phyloP scores from a whole-genome alignment of 1,284 basidiomycete species.

The Sparassis latifolia region DNA sequence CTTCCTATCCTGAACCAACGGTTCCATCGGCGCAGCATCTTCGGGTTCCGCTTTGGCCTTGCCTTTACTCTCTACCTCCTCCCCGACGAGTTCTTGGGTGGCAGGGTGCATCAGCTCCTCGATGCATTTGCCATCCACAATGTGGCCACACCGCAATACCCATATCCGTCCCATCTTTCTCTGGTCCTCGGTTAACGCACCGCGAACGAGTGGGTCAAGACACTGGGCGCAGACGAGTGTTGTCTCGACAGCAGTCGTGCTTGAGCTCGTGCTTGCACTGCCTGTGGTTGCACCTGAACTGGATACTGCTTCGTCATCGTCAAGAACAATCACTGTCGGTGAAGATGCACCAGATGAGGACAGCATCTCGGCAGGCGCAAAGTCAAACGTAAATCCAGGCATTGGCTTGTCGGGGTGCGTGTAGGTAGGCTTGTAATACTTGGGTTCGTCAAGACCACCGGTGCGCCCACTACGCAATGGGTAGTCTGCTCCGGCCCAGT shows the following conservation, averaged over 20 bases:
- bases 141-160: slow-evolving; percentile 67
- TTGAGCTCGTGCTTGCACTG: slow-evolving; percentile 8
- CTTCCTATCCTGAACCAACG: slow-evolving; percentile 8
- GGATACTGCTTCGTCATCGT: slow-evolving; percentile 19
- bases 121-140: slow-evolving; percentile 71
- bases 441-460: background rate
- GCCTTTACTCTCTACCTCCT: slow-evolving; percentile 4
- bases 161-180: slow-evolving; percentile 44
- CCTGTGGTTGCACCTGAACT: background rate
- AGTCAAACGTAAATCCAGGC: slow-evolving; percentile 61
- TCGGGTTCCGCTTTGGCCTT: background rate
- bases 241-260: slow-evolving; percentile 16
- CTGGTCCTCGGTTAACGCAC: slow-evolving; percentile 25
- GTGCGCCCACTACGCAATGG: background rate
- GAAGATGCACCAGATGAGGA: slow-evolving; percentile 28
- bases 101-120: slow-evolving; percentile 43
- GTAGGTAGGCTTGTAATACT: slow-evolving; percentile 45
- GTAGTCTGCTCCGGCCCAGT: background rate
- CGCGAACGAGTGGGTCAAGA: slow-evolving; percentile 44
- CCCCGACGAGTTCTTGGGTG: background rate
- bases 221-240: slow-evolving; percentile 60
- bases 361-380: slow-evolving; percentile 31
- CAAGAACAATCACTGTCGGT: slow-evolving; percentile 23
- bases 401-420: slow-evolving; percentile 52
- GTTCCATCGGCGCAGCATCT: slow-evolving; percentile 4